Conservation (phyloP, 2,329 filamentous ascomycete genomes). For the Zarea fungicola region DNA sequence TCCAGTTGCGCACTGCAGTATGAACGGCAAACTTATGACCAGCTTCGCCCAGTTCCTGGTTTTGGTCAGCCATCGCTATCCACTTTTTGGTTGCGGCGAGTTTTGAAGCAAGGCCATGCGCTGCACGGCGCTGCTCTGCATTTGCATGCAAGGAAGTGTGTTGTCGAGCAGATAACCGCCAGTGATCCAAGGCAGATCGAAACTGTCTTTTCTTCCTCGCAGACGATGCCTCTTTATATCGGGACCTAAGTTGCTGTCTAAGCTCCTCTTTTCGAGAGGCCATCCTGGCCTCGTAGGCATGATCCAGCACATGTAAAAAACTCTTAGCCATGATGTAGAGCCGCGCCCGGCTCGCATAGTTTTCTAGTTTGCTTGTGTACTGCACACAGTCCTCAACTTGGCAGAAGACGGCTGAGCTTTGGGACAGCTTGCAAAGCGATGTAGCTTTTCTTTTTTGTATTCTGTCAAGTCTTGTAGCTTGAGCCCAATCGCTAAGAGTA, state of each 20-base stretch:
- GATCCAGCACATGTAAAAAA: slow-evolving; percentile 6
- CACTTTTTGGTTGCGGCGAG: slow-evolving; percentile 18
- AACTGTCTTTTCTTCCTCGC: slow-evolving; percentile 7
- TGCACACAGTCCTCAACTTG: not conserved
- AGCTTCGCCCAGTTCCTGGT: slow-evolving; percentile 8
- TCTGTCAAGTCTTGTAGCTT: not conserved
- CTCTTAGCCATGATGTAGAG: slow-evolving; percentile 8
- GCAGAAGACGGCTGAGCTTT: not conserved
- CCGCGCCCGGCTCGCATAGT: slow-evolving; percentile 7
- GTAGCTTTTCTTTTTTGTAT: not conserved
- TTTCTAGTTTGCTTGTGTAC: not conserved
- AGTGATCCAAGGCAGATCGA: not conserved
- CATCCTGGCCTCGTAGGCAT: not conserved
- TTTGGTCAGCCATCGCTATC: slow-evolving; percentile 17
- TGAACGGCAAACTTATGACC: not conserved
- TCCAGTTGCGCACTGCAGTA: slow-evolving; percentile 20
- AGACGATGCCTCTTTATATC: slow-evolving; percentile 11
- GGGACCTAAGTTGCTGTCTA: slow-evolving; percentile 7
- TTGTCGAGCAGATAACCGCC: not conserved
- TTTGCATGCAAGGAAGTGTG: not conserved
- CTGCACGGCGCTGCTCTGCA: slow-evolving; percentile 11
- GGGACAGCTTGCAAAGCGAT: not conserved
- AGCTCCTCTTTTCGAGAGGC: slow-evolving; percentile 7
- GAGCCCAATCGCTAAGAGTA: not conserved
- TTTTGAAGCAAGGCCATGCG: not conserved